Conservation (phyloP, 257 asterid genomes). For the Primulina huaijiensis region DNA sequence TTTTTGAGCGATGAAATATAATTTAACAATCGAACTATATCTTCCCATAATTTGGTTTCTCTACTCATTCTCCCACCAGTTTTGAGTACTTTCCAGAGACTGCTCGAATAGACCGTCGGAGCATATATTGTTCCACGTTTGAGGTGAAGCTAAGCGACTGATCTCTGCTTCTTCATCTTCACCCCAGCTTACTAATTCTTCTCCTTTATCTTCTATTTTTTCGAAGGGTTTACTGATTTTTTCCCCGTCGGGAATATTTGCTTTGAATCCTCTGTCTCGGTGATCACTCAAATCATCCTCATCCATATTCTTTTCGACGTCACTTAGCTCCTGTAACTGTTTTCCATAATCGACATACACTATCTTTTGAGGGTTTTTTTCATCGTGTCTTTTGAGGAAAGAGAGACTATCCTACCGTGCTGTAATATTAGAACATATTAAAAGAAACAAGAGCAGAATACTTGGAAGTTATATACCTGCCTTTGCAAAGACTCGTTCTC, state of each 20-base stretch:
- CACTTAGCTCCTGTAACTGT: slow-evolving; percentile 42
- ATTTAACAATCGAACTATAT: neutral
- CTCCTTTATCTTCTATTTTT: slow-evolving; percentile 6
- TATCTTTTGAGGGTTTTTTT: too few relatives aligned
- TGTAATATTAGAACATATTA: neutral
- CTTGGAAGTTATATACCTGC: slow-evolving; percentile 29
- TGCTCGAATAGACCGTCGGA: slow-evolving; percentile 28
- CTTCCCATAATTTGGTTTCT: neutral
- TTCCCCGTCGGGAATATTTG: slow-evolving; percentile 14
- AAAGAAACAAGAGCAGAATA: neutral
- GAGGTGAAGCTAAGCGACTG: slow-evolving; percentile 26
- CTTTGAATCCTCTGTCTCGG: slow-evolving; percentile 10
- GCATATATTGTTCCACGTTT: slow-evolving; percentile 36
- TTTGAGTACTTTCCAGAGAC: slow-evolving; percentile 23
- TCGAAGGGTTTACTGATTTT: slow-evolving; percentile 7
- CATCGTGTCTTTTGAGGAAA: too few relatives aligned
- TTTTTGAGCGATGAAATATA: neutral
- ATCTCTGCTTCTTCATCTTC: slow-evolving; percentile 30
- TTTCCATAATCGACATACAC: neutral
- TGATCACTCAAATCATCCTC: slow-evolving; percentile 9
- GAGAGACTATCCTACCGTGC: neutral
- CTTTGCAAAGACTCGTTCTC: slow-evolving; percentile 40
- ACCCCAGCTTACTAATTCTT: slow-evolving; percentile 28
- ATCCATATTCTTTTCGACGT: slow-evolving; percentile 27
- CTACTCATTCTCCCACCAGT: slow-evolving; percentile 46